Conservation (phyloP, 345 rosid species). For the Diplotaxis tenuifolia region DNA sequence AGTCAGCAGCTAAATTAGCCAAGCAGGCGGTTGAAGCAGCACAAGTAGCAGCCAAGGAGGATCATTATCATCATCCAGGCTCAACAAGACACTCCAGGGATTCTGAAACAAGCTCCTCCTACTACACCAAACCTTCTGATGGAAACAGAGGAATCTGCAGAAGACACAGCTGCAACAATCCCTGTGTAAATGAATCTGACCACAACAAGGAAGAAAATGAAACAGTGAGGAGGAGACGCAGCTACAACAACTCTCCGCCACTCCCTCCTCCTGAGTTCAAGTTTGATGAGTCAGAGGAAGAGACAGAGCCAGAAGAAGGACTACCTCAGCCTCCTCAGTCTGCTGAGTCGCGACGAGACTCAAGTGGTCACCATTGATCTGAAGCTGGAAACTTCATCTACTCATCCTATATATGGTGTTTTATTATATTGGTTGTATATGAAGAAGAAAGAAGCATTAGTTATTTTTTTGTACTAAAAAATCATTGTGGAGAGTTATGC, state of each 20-base stretch:
- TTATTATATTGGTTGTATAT: background rate
- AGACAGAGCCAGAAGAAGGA: conserved; percentile 46
- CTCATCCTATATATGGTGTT: conserved; percentile 60
- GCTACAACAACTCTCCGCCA: conserved; percentile 39
- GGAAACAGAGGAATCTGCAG: conserved; percentile 33
- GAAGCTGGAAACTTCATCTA: conserved; percentile 34
- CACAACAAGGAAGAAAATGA: conserved; percentile 55
- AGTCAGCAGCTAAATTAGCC: conserved; percentile 81
- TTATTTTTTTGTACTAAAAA: background rate
- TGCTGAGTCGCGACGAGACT: conserved; percentile 39
- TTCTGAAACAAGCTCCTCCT: conserved; percentile 40
- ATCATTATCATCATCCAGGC: conserved; percentile 34
- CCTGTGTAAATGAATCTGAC: conserved; percentile 53
- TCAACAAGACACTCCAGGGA: conserved; percentile 31
- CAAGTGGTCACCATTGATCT: conserved; percentile 58
- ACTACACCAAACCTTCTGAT: conserved; percentile 19
- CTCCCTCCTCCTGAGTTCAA: conserved; percentile 42
- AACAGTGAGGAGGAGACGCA: conserved; percentile 46
- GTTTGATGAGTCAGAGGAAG: conserved; percentile 79
- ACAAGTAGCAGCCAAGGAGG: conserved; percentile 57
- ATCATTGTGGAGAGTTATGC: background rate
- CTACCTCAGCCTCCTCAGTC: conserved; percentile 53
- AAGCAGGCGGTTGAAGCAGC: conserved; percentile 87
- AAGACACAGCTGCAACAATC: conserved; percentile 54
- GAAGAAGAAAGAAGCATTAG: too few relatives aligned